phyloP scores from a whole-genome alignment of 768 basidiomycete species.

The Auricularia sp. region DNA sequence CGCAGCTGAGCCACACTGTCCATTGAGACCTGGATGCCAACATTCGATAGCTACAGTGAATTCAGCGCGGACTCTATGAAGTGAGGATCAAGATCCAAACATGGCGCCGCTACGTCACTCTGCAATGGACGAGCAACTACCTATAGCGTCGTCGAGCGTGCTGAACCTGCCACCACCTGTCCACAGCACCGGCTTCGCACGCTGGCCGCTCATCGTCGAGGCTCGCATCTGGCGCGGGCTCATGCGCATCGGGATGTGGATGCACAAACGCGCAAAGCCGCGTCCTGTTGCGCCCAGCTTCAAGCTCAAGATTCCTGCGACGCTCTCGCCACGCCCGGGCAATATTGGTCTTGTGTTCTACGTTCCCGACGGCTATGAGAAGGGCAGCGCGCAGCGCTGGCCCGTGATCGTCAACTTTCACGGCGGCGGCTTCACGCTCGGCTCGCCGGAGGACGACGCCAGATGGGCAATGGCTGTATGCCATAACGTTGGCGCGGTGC shows the following conservation, averaged over 20 bases:
- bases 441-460: conserved; percentile 13
- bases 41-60: no score
- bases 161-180: no score
- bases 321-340: conserved; percentile 2
- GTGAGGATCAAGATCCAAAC: no score
- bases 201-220: conserved; percentile 3
- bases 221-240: conserved; percentile 2
- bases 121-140: no score
- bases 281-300: conserved; percentile 1
- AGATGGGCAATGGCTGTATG: conserved; percentile 9
- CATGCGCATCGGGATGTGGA: conserved; percentile 10
- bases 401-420: conserved; percentile 9
- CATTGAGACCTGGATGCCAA: no score
- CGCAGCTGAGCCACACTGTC: no score
- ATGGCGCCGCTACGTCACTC: no score
- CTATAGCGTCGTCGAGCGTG: no score
- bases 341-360: conserved; percentile 7
- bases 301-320: conserved; percentile 2
- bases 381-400: neutral
- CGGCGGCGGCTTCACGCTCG: conserved; percentile 13
- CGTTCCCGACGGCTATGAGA: conserved; percentile 2
- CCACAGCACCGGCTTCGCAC: neutral
- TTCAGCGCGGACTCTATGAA: no score
- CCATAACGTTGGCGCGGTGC: conserved; percentile 9
- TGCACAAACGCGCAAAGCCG: conserved; percentile 4